Percentiles rank a stretch among this genome's conserved stretches.
These are phyloP conservation scores for Plenodomus tracheiphilus DNA, from an alignment of 2,329 filamentous ascomycete species.

Conservation along the genomic window DNA sequence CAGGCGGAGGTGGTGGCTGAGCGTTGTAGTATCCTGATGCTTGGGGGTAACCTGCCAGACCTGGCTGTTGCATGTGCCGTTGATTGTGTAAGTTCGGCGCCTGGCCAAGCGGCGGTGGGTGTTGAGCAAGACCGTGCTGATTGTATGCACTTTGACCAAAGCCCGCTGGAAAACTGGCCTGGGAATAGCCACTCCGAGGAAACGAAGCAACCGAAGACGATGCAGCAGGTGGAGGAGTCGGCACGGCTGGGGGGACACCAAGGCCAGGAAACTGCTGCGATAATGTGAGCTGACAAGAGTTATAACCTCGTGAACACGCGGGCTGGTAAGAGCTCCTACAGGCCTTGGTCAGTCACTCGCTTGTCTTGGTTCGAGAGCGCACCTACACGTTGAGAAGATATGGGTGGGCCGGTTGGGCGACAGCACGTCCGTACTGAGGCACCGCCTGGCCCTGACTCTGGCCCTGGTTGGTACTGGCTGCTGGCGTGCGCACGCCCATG, in stretches of 20 bases:
- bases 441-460: conserved; percentile 18
- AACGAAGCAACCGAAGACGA: conserved; percentile 24
- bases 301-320: background rate
- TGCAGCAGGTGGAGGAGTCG: conserved; percentile 31
- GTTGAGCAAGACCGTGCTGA: conserved; percentile 17
- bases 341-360: conserved; percentile 8
- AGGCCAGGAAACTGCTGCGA: conserved; percentile 26
- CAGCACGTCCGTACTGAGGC: conserved; percentile 21
- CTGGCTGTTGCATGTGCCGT: conserved; percentile 7
- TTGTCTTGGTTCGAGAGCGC: background rate
- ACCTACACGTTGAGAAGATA: conserved; percentile 36
- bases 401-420: conserved; percentile 19
- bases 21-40: conserved; percentile 3
- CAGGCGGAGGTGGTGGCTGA: conserved; percentile 13
- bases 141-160: conserved; percentile 12
- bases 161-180: conserved; percentile 14
- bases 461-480: conserved; percentile 5
- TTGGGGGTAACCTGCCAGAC: background rate
- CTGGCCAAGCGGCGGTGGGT: conserved; percentile 21
- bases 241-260: conserved; percentile 27
- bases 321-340: conserved; percentile 11
- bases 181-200: conserved; percentile 2
- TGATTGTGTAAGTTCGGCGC: conserved; percentile 11
- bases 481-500: conserved; percentile 21
- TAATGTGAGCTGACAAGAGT: conserved; percentile 7